Percentiles rank a stretch among this genome's conserved stretches.
Conservation (phyloP, 2,329 filamentous ascomycete species). For the Xylaria hypoxylon region DNA sequence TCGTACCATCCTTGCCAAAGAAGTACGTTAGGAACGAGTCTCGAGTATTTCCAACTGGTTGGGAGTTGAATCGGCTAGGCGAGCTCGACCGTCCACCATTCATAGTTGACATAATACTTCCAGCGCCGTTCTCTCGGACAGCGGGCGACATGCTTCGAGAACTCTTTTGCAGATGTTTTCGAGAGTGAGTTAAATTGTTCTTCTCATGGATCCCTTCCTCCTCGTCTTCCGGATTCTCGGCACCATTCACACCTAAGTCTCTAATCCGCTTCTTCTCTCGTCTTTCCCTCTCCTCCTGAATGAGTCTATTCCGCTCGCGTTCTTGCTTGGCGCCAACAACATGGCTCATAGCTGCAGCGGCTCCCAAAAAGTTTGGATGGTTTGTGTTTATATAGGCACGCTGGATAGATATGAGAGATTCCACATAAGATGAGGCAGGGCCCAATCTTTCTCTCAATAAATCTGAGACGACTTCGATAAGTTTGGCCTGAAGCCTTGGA, state of each 20-base stretch:
- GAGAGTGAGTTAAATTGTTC: constrained; percentile 66
- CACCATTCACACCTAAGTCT: constrained; percentile 84
- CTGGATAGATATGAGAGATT: constrained; percentile 96
- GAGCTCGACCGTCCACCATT: constrained; percentile 74
- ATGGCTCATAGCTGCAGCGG: constrained; percentile 95
- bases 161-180: constrained; percentile 70
- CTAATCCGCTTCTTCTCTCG: constrained; percentile 85
- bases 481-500: constrained; percentile 91
- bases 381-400: constrained; percentile 99
- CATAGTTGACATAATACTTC: constrained; percentile 71
- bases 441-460: constrained; percentile 91
- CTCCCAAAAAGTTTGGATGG: constrained; percentile 97
- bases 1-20: constrained; percentile 90
- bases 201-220: constrained; percentile 68
- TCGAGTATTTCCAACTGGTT: constrained; percentile 71
- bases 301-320: constrained; percentile 82
- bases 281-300: constrained; percentile 87
- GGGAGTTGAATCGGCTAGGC: constrained; percentile 70
- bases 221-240: constrained; percentile 75
- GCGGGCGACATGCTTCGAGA: constrained; percentile 86
- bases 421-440: constrained; percentile 89
- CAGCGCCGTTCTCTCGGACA: constrained; percentile 74
- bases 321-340: constrained; percentile 96
- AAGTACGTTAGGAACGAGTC: constrained; percentile 99
- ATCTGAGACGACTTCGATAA: constrained; percentile 98